Evolutionary conservation across 352 stramenopile species (phyloP).

Genomic region (Pythium folliculosum): DNA sequence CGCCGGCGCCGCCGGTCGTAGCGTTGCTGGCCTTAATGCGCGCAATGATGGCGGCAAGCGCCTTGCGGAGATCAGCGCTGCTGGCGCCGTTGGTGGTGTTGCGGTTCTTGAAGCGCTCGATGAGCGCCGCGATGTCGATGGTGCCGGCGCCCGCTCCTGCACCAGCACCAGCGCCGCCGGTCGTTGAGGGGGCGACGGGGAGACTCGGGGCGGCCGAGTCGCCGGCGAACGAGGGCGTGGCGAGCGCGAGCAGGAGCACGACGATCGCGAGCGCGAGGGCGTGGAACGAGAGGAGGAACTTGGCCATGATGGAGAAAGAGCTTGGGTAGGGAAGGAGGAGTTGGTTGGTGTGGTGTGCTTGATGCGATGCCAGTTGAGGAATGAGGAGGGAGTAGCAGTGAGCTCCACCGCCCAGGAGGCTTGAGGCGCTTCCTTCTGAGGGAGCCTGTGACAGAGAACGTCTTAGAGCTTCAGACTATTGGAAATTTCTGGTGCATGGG

Average conservation of each 20-base stretch:
- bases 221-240: not conserved
- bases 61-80: not conserved
- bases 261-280: not conserved
- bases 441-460: too few species aligned
- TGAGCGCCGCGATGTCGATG: not conserved
- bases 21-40: not conserved
- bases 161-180: too few species aligned
- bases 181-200: not conserved
- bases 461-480: too few species aligned
- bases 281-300: not conserved
- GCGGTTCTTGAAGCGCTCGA: not conserved
- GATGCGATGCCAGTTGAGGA: not conserved
- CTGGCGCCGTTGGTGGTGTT: not conserved
- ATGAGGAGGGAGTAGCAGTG: not conserved
- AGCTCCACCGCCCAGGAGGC: too few species aligned
- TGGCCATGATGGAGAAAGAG: not conserved
- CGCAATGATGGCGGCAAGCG: not conserved
- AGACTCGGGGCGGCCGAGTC: not conserved
- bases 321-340: not conserved
- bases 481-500: too few species aligned
- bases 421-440: too few species aligned
- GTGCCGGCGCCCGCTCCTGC: too few species aligned
- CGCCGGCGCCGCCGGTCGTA: not conserved
- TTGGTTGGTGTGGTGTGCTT: not conserved
- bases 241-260: not conserved